Conservation (phyloP, 2,329 filamentous ascomycete genomes). For the Aspergillus sclerotialis region DNA sequence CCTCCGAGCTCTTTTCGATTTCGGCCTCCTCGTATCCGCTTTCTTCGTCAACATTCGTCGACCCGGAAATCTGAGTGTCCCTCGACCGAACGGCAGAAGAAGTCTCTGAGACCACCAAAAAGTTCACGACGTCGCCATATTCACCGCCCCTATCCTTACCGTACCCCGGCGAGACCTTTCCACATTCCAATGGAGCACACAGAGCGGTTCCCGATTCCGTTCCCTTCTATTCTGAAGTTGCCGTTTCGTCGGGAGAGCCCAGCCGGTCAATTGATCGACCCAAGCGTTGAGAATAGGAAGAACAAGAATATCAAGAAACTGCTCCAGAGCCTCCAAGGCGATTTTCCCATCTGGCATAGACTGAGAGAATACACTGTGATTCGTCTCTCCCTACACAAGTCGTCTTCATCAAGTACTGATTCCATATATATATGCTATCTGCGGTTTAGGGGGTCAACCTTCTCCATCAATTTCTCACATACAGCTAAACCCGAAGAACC, state of each 20-base stretch:
- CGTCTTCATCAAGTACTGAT: neutral
- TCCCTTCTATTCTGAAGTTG: constrained; percentile 9
- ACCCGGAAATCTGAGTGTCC: neutral
- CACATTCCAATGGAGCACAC: constrained; percentile 5
- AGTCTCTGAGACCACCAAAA: neutral
- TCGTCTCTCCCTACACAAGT: neutral
- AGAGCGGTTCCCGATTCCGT: constrained; percentile 8
- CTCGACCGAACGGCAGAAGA: neutral
- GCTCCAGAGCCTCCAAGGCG: neutral
- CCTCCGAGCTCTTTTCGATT: neutral
- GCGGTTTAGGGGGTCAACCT: neutral
- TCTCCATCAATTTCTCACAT: neutral
- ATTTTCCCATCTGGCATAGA: neutral
- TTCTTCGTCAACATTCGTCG: neutral
- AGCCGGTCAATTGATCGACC: neutral
- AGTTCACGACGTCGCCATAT: neutral
- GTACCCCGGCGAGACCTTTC: neutral
- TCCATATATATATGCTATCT: constrained; percentile 1
- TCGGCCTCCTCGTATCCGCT: neutral
- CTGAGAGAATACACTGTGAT: neutral
- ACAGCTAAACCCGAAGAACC: neutral
- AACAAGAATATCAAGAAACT: neutral
- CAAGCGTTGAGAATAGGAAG: neutral
- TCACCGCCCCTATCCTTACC: constrained; percentile 2
- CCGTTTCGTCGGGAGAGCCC: constrained; percentile 4